A percentile compares a stretch with the other conserved stretches of the same genome.
Evolutionary conservation across 805 yeast genomes (phyloP).

Genomic region (Pichia thaimueangensis): DNA sequence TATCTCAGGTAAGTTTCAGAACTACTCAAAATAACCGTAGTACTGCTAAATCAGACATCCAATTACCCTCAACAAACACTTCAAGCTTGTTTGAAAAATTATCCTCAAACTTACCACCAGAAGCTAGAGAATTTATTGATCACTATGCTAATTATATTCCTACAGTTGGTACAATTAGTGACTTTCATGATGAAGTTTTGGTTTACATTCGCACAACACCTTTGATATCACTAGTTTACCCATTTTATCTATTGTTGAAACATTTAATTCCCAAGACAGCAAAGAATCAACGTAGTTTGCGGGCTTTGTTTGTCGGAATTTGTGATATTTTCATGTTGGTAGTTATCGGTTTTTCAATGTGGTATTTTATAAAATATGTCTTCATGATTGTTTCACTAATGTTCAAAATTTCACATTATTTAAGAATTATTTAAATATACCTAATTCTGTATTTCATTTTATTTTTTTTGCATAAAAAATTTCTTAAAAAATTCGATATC

Average conservation of each 20-base stretch:
- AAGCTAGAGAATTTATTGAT: background rate
- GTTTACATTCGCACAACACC: constrained; percentile 8
- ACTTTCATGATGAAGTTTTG: constrained; percentile 7
- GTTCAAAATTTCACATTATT: background rate
- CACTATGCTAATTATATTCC: constrained; percentile 2
- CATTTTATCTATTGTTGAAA: constrained; percentile 6
- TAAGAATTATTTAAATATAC: background rate
- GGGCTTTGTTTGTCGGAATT: constrained; percentile 7
- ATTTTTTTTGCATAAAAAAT: no score
- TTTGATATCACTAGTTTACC: constrained; percentile 3
- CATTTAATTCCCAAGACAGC: constrained; percentile 5
- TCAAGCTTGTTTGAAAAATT: background rate
- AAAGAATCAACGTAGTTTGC: constrained; percentile 6
- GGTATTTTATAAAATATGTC: background rate
- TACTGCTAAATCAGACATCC: background rate
- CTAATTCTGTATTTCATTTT: no score
- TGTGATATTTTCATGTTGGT: constrained; percentile 1
- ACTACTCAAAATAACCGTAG: background rate
- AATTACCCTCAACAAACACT: background rate
- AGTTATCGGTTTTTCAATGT: background rate
- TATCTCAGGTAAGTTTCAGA: background rate
- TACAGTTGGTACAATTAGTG: constrained; percentile 4
- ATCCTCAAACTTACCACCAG: background rate
- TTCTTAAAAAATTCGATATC: no score
- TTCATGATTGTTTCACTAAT: background rate